These are phyloP conservation scores for Rhodotorula babjevae DNA, from an alignment of 768 basidiomycete genomes.

Conservation along the genomic window DNA sequence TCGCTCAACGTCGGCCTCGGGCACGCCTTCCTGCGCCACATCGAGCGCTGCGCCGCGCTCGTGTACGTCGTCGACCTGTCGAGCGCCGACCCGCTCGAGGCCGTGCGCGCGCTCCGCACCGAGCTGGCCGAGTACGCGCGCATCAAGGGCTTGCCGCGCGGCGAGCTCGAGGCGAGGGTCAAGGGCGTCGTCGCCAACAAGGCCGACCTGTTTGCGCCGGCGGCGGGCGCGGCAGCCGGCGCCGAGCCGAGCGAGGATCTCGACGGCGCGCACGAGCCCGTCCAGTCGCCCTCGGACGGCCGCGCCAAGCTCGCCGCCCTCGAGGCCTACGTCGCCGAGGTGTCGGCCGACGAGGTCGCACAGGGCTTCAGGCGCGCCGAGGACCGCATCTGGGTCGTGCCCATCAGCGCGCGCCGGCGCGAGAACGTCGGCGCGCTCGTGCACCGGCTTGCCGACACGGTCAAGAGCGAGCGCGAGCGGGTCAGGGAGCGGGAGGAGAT, in stretches of 20 bases:
- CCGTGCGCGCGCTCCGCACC: conserved; percentile 64
- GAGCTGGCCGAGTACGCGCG: conserved; percentile 65
- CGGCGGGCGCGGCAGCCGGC: conserved; percentile 36
- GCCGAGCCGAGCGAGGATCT: conserved; percentile 47
- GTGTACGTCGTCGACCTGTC: conserved; percentile 90
- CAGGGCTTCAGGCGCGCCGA: conserved; percentile 54
- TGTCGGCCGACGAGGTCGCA: conserved; percentile 7
- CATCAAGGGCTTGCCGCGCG: conserved; percentile 54
- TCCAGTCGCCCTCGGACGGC: conserved; percentile 40
- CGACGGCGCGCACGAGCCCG: conserved; percentile 54
- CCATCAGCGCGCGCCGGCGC: conserved; percentile 77
- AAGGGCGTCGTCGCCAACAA: conserved; percentile 89
- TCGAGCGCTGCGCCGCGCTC: conserved; percentile 84
- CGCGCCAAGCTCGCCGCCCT: conserved; percentile 8
- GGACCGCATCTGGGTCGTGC: conserved; percentile 55
- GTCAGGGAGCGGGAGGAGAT: conserved; percentile 74
- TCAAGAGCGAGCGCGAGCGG: conserved; percentile 70
- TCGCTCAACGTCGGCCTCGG: conserved; percentile 88
- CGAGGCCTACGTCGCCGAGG: not conserved
- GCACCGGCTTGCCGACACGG: conserved; percentile 62
- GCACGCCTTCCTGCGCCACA: conserved; percentile 84
- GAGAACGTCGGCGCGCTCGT: conserved; percentile 74
- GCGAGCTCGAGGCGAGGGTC: conserved; percentile 69
- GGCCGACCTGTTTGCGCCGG: conserved; percentile 70
- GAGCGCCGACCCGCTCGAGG: conserved; percentile 67